Percentiles rank a stretch among this genome's conserved stretches.
These are phyloP conservation scores for Beauveria medogensis DNA, from an alignment of 2,329 filamentous ascomycete genomes.

Conservation along the genomic window DNA sequence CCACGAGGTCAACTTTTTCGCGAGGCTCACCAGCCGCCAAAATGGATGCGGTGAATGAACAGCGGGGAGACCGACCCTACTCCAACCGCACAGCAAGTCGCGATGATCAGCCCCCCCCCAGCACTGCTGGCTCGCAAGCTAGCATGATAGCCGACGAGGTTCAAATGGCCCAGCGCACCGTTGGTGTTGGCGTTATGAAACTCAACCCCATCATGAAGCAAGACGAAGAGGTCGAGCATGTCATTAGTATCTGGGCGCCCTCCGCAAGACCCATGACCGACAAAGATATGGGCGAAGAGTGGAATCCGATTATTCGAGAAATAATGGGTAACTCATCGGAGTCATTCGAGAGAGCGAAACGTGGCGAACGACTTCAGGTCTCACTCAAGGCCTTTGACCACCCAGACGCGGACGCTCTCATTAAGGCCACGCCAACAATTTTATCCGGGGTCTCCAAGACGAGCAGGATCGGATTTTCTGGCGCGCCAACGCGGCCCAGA, in stretches of 20 bases:
- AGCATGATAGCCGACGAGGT: constrained; percentile 16
- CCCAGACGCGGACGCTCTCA: constrained; percentile 68
- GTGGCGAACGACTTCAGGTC: constrained; percentile 70
- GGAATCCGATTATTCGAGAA: constrained; percentile 64
- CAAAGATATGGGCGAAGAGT: constrained; percentile 51
- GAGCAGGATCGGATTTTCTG: constrained; percentile 86
- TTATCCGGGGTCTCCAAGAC: constrained; percentile 76
- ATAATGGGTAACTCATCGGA: constrained; percentile 67
- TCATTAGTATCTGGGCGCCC: constrained; percentile 70
- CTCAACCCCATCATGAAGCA: constrained; percentile 68
- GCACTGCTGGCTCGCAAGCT: constrained; percentile 45
- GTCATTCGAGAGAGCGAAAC: constrained; percentile 63
- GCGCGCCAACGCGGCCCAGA: constrained; percentile 76
- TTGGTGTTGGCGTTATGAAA: constrained; percentile 71
- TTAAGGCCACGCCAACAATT: constrained; percentile 80
- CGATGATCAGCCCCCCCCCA: constrained; percentile 35
- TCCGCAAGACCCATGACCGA: constrained; percentile 45
- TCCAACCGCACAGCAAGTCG: constrained; percentile 32
- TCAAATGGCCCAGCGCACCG: constrained; percentile 42
- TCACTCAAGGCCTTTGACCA: constrained; percentile 71
- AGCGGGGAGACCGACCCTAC: constrained; percentile 32
- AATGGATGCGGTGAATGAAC: constrained; percentile 51
- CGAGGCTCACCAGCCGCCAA: constrained; percentile 39
- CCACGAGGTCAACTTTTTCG: constrained; percentile 45
- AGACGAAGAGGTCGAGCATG: constrained; percentile 63